Evolutionary conservation across 129 eudicot species (phyloP).

Genomic region (Chrysanthemum makinoi): DNA sequence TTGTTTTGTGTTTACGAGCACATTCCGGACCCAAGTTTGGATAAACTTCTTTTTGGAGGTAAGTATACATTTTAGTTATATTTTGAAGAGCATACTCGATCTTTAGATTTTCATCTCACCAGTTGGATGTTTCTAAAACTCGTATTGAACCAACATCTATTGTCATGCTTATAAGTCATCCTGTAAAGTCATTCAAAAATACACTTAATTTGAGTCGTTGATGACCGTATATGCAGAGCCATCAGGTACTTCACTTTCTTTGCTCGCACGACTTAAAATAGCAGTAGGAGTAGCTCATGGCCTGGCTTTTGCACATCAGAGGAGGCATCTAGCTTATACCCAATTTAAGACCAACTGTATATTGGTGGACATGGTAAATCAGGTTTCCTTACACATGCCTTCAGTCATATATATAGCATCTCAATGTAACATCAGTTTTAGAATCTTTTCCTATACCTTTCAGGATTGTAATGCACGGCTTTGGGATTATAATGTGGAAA

Average conservation of each 20-base stretch:
- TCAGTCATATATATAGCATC: background rate
- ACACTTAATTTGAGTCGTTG: background rate
- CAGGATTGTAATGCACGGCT: slow-evolving; percentile 32
- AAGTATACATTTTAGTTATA: background rate
- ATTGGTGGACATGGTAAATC: slow-evolving; percentile 23
- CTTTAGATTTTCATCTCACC: background rate
- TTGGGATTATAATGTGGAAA: slow-evolving; percentile 16
- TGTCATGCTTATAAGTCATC: background rate
- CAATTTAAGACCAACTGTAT: slow-evolving; percentile 27
- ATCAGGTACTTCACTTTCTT: slow-evolving; percentile 18
- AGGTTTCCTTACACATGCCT: background rate
- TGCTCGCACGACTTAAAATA: slow-evolving; percentile 26
- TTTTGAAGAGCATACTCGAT: background rate
- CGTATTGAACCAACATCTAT: background rate
- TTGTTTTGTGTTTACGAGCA: slow-evolving; percentile 12
- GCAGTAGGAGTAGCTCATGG: slow-evolving; percentile 31
- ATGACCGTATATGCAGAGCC: slow-evolving; percentile 5
- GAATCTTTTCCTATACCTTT: background rate
- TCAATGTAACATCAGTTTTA: background rate
- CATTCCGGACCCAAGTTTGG: slow-evolving; percentile 2
- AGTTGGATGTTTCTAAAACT: background rate
- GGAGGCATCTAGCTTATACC: slow-evolving; percentile 2
- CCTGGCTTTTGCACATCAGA: slow-evolving; percentile 20
- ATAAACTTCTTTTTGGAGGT: slow-evolving; percentile 23
- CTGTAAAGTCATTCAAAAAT: background rate